These are phyloP conservation scores for Coleophoma crateriformis DNA, from an alignment of 2,329 filamentous ascomycete species.

Conservation along the genomic window DNA sequence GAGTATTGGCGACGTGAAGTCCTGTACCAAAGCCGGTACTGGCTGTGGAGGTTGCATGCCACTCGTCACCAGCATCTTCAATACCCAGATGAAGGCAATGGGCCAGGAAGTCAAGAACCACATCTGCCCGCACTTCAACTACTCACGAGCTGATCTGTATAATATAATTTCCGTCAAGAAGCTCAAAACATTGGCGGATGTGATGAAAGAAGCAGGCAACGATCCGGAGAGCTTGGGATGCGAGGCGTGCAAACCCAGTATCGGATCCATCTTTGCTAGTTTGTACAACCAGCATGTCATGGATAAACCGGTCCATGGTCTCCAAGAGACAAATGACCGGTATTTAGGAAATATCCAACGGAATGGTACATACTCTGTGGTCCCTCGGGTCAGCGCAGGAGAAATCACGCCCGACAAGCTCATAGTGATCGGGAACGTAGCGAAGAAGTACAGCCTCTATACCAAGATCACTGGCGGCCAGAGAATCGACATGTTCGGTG, in stretches of 20 bases:
- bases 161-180: conserved; percentile 82
- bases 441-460: conserved; percentile 78
- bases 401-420: conserved; percentile 86
- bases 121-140: conserved; percentile 77
- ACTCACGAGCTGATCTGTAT: conserved; percentile 83
- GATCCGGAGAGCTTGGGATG: conserved; percentile 71
- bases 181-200: conserved; percentile 63
- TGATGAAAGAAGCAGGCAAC: conserved; percentile 75
- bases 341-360: conserved; percentile 88
- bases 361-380: conserved; percentile 84
- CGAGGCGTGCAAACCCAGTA: conserved; percentile 78
- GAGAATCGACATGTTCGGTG: conserved; percentile 89
- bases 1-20: conserved; percentile 75
- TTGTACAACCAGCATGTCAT: conserved; percentile 83
- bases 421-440: conserved; percentile 76
- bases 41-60: conserved; percentile 90
- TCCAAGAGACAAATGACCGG: conserved; percentile 88
- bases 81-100: conserved; percentile 78
- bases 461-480: conserved; percentile 91
- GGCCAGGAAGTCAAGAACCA: conserved; percentile 85
- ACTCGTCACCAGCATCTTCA: conserved; percentile 84
- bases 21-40: conserved; percentile 86
- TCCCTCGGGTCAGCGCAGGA: conserved; percentile 76
- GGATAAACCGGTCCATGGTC: conserved; percentile 61
- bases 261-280: conserved; percentile 75